Percentiles rank a stretch among this genome's conserved stretches.
Evolutionary conservation across 208 protist genomes (phyloP).

Genomic region (Leishmania gerbilli): DNA sequence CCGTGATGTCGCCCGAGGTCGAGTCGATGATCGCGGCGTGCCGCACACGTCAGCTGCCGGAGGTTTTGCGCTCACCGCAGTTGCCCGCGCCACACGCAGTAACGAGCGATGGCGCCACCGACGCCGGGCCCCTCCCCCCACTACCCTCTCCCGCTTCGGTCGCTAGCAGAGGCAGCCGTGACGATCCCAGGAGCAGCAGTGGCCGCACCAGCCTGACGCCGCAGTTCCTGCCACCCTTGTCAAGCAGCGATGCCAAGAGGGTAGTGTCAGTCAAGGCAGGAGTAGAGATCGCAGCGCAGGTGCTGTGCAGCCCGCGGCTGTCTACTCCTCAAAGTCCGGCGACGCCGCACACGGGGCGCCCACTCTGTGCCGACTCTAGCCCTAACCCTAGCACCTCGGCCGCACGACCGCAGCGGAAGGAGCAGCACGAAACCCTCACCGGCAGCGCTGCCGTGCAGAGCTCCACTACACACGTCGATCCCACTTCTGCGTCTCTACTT

Average conservation of each 20-base stretch:
- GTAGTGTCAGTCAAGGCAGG: not conserved
- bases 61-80: not conserved
- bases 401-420: not conserved
- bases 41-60: slow-evolving; percentile 15
- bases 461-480: not conserved
- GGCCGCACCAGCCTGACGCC: not conserved
- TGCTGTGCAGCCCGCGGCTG: not conserved
- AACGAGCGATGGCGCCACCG: not conserved
- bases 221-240: not conserved
- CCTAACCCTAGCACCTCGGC: not conserved
- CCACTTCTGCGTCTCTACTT: not conserved
- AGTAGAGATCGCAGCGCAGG: not conserved
- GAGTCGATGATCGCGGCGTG: slow-evolving; percentile 41
- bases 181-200: not conserved
- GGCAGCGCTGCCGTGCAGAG: not conserved
- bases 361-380: not conserved
- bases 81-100: not conserved
- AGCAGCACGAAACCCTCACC: not conserved
- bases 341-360: not conserved
- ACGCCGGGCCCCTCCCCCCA: not conserved
- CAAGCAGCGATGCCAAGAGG: not conserved
- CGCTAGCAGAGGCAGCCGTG: not conserved
- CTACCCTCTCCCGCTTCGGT: not conserved
- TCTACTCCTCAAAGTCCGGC: not conserved
- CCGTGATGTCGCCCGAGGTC: slow-evolving; percentile 50